Evolutionary conservation across 352 stramenopile species (phyloP), one percentile per base, ranked within the genome.

Genomic region (Phytophthora ohioensis): DNA sequence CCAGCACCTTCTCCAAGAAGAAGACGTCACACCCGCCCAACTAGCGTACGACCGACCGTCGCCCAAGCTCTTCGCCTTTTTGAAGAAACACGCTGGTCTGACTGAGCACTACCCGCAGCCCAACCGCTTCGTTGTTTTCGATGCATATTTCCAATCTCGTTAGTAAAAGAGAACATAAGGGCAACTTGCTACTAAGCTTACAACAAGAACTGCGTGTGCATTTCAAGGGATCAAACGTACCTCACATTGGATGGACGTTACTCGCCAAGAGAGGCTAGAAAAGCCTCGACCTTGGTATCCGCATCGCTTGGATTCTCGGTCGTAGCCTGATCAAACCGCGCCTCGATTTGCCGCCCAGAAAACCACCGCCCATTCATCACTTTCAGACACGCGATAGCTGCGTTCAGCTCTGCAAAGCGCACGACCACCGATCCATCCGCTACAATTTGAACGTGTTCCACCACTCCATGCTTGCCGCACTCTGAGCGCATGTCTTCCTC

Each of bases 61-160:
- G 35, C 78, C 88, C 3, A 94, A 95, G 59, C 73, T 96, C n/a
- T 71, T 91, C 4, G 73, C 85, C 39, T 96, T 96, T 57, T 67
- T 95, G 8, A 64, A 71, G 12, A 97, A 94, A 70, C 83, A 96
- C 64, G 80, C 76, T 21, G 69, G 49, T 0, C 75, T 96, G 30
- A 67, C 31, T 0, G 57, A 75, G 1, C 84, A 86, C 62, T 76
- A 82, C 56, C 74, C 72, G 34, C 91, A 97, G 60, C 82, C 88
- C 57, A 97, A 96, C 72, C 88, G 86, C 56, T 97, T 96, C 70
- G 87, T 96, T 30, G 43, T 97, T 15, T 96, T 94, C 56, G 78
- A 93, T 63, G 77, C 53, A 41, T 96, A 83, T 66, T 94, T 96
- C 43, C 42, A 73, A 47, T 32, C 64, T 49, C 35, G 57, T 54